A percentile compares a stretch with the other conserved stretches of the same genome.
Conservation (phyloP, 768 basidiomycete genomes). For the Suillus alpinus region DNA sequence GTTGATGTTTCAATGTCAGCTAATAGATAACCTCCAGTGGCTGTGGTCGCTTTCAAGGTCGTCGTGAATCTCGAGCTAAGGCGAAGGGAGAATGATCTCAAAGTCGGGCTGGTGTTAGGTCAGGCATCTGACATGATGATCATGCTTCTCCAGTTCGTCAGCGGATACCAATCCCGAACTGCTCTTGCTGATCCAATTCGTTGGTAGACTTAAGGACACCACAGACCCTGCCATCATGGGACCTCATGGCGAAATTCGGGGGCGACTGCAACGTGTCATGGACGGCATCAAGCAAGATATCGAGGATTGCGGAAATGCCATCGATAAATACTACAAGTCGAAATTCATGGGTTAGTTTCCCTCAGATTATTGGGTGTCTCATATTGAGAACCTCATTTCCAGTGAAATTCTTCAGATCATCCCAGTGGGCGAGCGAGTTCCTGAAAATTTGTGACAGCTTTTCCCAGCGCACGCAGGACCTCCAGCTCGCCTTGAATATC, state of each 20-base stretch:
- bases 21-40: conserved; percentile 30
- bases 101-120: conserved; percentile 42
- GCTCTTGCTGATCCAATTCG: background rate
- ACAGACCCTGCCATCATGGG: conserved; percentile 20
- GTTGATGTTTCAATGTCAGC: background rate
- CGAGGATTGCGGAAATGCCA: conserved; percentile 40
- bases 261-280: conserved; percentile 31
- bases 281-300: conserved; percentile 38
- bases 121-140: conserved; percentile 52
- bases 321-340: conserved; percentile 46
- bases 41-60: conserved; percentile 47
- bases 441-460: conserved; percentile 33
- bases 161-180: background rate
- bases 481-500: conserved; percentile 36
- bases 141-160: conserved; percentile 41
- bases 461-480: conserved; percentile 30
- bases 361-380: background rate
- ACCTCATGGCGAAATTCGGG: conserved; percentile 33
- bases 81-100: conserved; percentile 50
- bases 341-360: conserved; percentile 34
- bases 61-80: conserved; percentile 47
- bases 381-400: conserved; percentile 7
- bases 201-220: conserved; percentile 28
- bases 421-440: conserved; percentile 38
- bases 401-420: conserved; percentile 32